Base-by-base conservation (phyloP, 176 grass and related monocot genomes). In the Oryza brachyantha region DNA sequence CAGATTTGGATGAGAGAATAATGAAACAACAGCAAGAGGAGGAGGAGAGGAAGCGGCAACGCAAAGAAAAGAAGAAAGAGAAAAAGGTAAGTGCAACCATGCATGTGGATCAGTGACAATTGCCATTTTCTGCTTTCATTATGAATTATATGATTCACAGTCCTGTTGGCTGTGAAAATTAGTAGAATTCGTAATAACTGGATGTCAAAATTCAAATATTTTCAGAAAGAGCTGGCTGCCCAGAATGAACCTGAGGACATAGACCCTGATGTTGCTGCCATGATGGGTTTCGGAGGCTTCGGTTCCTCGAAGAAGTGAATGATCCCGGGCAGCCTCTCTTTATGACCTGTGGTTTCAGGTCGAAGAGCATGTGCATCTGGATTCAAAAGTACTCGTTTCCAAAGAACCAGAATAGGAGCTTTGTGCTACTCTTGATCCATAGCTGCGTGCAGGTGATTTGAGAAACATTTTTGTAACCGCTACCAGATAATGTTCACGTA, bases 1-100 rank as follows among this genome's bases (percentile, higher is more conserved):
- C 66, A 98, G 96, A 98, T 84, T 95, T 98, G 61, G 92, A 98
- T 46, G 96, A 98, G 73, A 94, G 96, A 70, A 98, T 98, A 89
- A 71, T 88, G 64, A 98, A 98, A 87, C 96, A 91, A 3, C 92
- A 95, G 78, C 83, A 99, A 87, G 92, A 99, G 81, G 96, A 98
- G 75, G 94, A 94, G 67, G 94, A 97, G 72, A 73, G 81, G 63
- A 97, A 97, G 57, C 79, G 85, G 12, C 72, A 90, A 61, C 91
- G 85, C 31, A 90, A 87, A 71, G 91, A 97, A 89, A 91, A 72
- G 76, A 97, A 97, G 80, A 92, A 97, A 81, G 89, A 92, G 83
- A 97, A 94, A 76, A 97, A 94, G 86, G 94, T 94, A 60, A 87
- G 58, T 35, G 52, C 54, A 46, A 22, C 32, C 19, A 17, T 27